phyloP scores from a whole-genome alignment of 2,329 filamentous ascomycete genomes.

The Sarocladiaceae sp. region DNA sequence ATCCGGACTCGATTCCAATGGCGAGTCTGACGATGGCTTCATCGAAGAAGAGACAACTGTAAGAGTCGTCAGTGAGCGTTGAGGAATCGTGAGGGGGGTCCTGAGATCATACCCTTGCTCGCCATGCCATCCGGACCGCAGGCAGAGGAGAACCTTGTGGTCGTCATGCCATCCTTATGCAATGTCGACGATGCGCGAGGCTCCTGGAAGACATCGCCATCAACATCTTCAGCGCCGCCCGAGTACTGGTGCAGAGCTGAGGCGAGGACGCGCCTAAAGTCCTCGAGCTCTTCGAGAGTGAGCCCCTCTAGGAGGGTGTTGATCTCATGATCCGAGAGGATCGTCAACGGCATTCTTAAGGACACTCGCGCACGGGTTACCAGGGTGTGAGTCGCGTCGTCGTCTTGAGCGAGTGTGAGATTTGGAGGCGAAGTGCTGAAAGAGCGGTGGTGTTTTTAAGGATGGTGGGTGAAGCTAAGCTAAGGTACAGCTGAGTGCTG shows the following conservation, averaged over 20 bases:
- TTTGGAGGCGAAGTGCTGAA: not conserved
- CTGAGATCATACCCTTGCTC: conserved; percentile 52
- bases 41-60: not conserved
- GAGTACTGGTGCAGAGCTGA: conserved; percentile 56
- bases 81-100: not conserved
- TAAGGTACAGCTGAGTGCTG: too few species aligned
- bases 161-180: conserved; percentile 42
- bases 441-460: too few species aligned
- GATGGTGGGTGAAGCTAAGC: too few species aligned
- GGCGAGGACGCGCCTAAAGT: conserved; percentile 42
- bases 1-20: too few species aligned
- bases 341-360: conserved; percentile 46
- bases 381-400: not conserved
- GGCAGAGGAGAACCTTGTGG: conserved; percentile 70
- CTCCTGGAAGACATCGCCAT: conserved; percentile 44
- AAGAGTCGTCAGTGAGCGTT: not conserved
- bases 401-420: not conserved
- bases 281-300: conserved; percentile 43
- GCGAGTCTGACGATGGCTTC: not conserved
- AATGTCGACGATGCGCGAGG: conserved; percentile 45
- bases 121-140: conserved; percentile 57
- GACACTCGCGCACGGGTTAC: not conserved
- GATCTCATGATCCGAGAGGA: conserved; percentile 54
- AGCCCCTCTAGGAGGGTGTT: conserved; percentile 47
- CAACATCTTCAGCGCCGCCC: conserved; percentile 40